Base-by-base conservation (phyloP, 192 early-diverging fungal genomes). In the Coemansia sp. region DNA sequence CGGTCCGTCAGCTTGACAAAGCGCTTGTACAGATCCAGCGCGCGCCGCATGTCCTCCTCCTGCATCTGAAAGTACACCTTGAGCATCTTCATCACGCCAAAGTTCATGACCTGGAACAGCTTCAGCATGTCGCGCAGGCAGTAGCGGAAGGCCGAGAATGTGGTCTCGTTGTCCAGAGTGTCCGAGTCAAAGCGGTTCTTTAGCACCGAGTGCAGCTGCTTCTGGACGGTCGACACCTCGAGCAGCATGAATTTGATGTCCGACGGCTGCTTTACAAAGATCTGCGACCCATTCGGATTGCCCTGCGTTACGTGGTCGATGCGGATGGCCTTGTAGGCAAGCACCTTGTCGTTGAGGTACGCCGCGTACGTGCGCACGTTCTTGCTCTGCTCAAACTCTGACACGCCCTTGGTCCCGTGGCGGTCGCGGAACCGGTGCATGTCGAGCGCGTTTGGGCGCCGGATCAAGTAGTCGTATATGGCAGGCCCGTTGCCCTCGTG, bases 21-120 rank as follows among this genome's bases (percentile, higher is more conserved):
- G 5, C 81, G 67, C 58, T 82, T 82, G 33, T 82, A 82, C 23
- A 82, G 62, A 61, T 82, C 81, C 42, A 82, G 60, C 0, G 71
- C 64, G 19, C 81, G 67, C 31, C 69, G 64, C 81, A 82, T 82
- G 27, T 82, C 81, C 16, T 68, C 72, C 21, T 79, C 64, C 2
- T 35, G 48, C 64, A 82, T 71, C 21, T 73, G 71, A 67, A 82
- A 82, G 33, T 82, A 82, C n/a, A 66, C 68, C 59, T 79, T 80
- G 63, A 83, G 81, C 73, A 83, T 80, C 54, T 80, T 83, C 64
- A 83, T 83, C 38, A 83, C 77, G 53, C 81, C 81, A 44, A 64
- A 64, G 45, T 83, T 83, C 77, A 80, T 77, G n/a, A 80, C 72
- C 50, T 83, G 81, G 67, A 80, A 83, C 33, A 83, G 67, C 54